Base-by-base conservation (phyloP, 306 rosid species). In the Ochetophila trinervis region DNA sequence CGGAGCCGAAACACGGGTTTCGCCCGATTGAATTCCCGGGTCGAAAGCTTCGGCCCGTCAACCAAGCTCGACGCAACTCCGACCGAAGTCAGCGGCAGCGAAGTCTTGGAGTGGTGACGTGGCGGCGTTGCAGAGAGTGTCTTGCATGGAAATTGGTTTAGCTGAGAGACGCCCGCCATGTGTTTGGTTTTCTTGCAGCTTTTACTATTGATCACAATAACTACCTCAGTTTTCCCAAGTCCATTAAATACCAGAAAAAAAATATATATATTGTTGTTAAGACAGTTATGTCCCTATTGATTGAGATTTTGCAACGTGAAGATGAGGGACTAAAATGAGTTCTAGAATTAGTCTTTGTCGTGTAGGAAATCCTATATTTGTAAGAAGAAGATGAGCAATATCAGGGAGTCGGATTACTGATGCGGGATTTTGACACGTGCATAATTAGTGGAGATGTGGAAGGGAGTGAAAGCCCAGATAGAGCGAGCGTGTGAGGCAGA, bases 151-250 rank as follows among this genome's bases (percentile, higher is more conserved):
- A 80, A 62, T 48, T 78, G 83, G 73, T 48, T 84, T 62, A 84
- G 65, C 53, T 80, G 82, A 27, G 82, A 84, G 37, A 82, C 74
- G 16, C 75, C 82, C 8, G 94, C 89, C 97, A 89, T 89, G 45
- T 40, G 10, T 40, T 40, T 9, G 13, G 0, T 7, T 12, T 40
- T 12, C 30, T 35, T 1, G 0, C 4, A 0, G 34, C 7, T 0
- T 21, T 21, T 21, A 27, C 45, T 40, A 40, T 1, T 9, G 1
- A 40, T 6, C 45, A 40, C 10, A 37, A 40, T 3, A 8, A 40
- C 45, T 1, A 10, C 45, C 45, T 40, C 1, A 12, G 2, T 12
- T 2, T 10, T 40, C 12, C 45, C 3, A 40, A 10, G 45, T 1
- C 45, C 45, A 40, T 40, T 40, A 40, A 40, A 10, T 37, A 10